phyloP scores from a whole-genome alignment of 2,329 filamentous ascomycete species.

The Fusarium hainanense region DNA sequence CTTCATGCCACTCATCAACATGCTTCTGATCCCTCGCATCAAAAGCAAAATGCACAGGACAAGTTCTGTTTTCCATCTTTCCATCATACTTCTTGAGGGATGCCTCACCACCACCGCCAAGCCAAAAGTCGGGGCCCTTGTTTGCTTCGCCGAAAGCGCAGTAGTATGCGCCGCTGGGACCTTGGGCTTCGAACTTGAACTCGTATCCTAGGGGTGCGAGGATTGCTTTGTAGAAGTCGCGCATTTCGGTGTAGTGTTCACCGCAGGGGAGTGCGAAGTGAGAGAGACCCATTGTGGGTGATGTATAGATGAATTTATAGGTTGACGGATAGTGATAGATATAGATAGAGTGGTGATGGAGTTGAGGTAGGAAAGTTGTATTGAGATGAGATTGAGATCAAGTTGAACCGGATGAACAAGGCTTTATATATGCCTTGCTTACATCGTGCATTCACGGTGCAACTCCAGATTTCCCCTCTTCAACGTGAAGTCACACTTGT shows the following conservation, averaged over 20 bases:
- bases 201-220: slow-evolving; percentile 44
- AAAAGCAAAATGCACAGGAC: slow-evolving; percentile 42
- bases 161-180: slow-evolving; percentile 22
- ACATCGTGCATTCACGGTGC: slow-evolving; percentile 22
- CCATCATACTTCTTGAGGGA: slow-evolving; percentile 42
- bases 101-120: slow-evolving; percentile 30
- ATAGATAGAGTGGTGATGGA: too few relatives aligned
- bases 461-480: slow-evolving; percentile 12
- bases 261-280: slow-evolving; percentile 43
- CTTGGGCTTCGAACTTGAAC: slow-evolving; percentile 32
- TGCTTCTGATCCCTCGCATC: slow-evolving; percentile 27
- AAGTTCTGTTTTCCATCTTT: slow-evolving; percentile 32
- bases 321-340: neutral
- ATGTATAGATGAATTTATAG: neutral
- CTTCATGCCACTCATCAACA: slow-evolving; percentile 43
- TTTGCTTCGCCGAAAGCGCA: slow-evolving; percentile 39
- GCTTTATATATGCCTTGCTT: slow-evolving; percentile 17
- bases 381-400: neutral
- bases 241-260: slow-evolving; percentile 43
- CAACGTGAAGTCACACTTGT: slow-evolving; percentile 12
- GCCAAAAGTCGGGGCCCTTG: slow-evolving; percentile 41
- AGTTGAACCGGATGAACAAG: neutral
- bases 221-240: slow-evolving; percentile 45
- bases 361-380: too few relatives aligned
- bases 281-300: slow-evolving; percentile 12